phyloP scores from a whole-genome alignment of 306 rosid genomes.

The Cyamopsis tetragonoloba region DNA sequence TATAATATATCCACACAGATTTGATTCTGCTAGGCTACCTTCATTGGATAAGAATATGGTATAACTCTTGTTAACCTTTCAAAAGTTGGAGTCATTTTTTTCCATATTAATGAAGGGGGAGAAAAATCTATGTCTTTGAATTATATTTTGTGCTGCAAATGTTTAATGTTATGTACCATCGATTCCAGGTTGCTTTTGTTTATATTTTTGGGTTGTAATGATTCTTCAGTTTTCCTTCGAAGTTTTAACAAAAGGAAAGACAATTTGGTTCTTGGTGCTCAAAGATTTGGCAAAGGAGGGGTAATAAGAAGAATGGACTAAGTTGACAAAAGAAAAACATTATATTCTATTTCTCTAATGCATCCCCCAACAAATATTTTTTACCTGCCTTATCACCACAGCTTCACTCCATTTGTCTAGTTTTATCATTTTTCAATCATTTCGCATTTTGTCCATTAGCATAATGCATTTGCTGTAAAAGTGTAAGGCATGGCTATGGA shows the following conservation, averaged over 20 bases:
- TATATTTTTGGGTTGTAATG: background rate
- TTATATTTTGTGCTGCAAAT: background rate
- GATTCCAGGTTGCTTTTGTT: background rate
- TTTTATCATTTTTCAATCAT: conserved; percentile 4
- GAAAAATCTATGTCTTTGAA: background rate
- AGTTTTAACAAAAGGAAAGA: background rate
- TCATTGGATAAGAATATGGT: conserved; percentile 10
- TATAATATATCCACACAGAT: background rate
- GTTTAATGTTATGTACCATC: background rate
- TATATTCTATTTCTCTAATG: too few relatives aligned
- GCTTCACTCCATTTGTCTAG: conserved; percentile 5
- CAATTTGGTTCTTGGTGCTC: conserved; percentile 3
- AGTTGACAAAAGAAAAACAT: background rate
- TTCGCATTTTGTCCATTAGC: background rate
- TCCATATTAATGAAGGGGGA: background rate
- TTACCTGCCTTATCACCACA: background rate
- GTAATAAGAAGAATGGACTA: background rate
- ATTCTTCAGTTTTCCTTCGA: background rate
- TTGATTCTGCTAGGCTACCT: background rate
- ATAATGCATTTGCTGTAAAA: background rate
- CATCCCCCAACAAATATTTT: too few relatives aligned
- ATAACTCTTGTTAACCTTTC: background rate
- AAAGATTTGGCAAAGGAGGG: conserved; percentile 1
- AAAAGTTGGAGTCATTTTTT: background rate
- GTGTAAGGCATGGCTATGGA: background rate